Percentiles rank a stretch among this genome's conserved stretches.
Conservation (phyloP, 1,284 basidiomycete species). For the Coriolopsis trogii region DNA sequence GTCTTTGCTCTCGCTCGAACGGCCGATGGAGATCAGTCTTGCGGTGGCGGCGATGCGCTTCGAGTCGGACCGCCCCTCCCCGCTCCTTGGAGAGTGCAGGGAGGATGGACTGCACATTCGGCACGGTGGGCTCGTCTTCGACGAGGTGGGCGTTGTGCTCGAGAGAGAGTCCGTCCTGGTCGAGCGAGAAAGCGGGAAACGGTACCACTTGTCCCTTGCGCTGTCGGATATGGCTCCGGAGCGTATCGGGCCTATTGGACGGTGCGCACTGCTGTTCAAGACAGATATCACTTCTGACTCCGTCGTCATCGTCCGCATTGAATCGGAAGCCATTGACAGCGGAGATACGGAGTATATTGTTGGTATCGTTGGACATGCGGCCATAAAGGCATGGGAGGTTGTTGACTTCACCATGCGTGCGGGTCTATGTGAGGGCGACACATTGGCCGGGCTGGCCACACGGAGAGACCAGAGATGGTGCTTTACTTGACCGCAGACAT, state of each 20-base stretch:
- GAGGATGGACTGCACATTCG: not conserved
- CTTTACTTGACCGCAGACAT: not conserved
- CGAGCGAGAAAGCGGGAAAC: not conserved
- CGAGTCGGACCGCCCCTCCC: not conserved
- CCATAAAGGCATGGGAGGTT: not conserved
- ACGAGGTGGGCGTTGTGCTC: not conserved
- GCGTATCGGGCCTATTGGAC: not conserved
- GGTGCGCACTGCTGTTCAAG: not conserved
- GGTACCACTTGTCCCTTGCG: not conserved
- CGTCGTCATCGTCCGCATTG: not conserved
- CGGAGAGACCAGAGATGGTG: not conserved
- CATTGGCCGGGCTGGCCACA: not conserved
- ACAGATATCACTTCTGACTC: not conserved
- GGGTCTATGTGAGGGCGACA: not conserved
- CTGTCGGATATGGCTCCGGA: not conserved
- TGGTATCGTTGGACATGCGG: conserved; percentile 1
- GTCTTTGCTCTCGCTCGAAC: not conserved
- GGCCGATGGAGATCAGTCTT: conserved; percentile 3
- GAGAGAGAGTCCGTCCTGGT: not conserved
- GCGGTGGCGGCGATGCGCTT: not conserved
- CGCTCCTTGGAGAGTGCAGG: not conserved
- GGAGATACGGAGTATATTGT: not conserved
- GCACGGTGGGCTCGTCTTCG: not conserved
- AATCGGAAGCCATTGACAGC: not conserved
- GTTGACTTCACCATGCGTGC: no score